Conservation (phyloP, 768 basidiomycete species). For the Pholiota conissans region DNA sequence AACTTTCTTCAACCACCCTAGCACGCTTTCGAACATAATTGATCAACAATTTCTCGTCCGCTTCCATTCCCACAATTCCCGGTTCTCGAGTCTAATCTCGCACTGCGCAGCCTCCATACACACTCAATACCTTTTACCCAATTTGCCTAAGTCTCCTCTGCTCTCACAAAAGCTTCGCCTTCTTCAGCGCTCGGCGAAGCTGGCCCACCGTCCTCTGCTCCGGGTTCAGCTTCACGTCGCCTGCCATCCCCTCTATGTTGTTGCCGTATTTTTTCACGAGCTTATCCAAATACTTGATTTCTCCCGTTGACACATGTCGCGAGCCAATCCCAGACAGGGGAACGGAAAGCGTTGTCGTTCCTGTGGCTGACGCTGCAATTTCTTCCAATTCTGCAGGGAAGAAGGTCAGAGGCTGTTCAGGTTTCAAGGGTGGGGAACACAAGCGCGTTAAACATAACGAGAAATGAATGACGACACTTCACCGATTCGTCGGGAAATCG, state of each 20-base stretch:
- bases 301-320: constrained; percentile 69
- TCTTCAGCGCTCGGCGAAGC: constrained; percentile 60
- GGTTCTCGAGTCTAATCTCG: constrained; percentile 7
- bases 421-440: background rate
- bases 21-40: constrained; percentile 13
- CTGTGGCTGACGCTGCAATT: constrained; percentile 44
- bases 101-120: background rate
- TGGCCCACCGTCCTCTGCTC: constrained; percentile 86
- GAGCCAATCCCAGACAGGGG: constrained; percentile 41
- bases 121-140: too few species aligned
- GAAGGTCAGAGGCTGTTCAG: constrained; percentile 11
- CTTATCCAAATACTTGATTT: constrained; percentile 62
- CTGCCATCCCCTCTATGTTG: constrained; percentile 75
- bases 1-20: constrained; percentile 27
- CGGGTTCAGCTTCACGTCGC: constrained; percentile 76
- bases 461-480: background rate
- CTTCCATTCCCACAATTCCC: constrained; percentile 20
- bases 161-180: constrained; percentile 43
- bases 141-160: background rate
- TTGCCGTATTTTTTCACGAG: constrained; percentile 71
- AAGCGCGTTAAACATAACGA: background rate
- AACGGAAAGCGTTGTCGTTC: constrained; percentile 37
- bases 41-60: constrained; percentile 14
- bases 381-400: constrained; percentile 58
- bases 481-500: too few species aligned